Percentiles rank a stretch among this genome's conserved stretches.
Conservation (phyloP, 345 rosid species). For the Balakata baccata region DNA sequence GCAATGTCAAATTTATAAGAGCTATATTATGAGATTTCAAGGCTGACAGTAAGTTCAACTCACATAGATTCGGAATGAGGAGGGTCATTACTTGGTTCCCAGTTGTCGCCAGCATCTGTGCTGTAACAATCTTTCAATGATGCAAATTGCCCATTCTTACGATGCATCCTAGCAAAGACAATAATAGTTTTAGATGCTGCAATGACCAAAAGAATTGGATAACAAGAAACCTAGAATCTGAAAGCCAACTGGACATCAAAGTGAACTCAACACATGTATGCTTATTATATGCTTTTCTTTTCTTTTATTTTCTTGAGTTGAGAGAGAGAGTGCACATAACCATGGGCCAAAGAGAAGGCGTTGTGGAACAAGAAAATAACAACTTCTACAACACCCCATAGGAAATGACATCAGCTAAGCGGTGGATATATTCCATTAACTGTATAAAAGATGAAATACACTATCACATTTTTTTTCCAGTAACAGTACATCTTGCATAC, state of each 20-base stretch:
- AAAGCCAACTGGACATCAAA: background rate
- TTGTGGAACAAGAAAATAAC: background rate
- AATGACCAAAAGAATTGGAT: background rate
- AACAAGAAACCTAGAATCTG: background rate
- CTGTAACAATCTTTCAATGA: constrained; percentile 21
- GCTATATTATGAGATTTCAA: background rate
- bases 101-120: constrained; percentile 28
- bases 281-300: background rate
- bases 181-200: constrained; percentile 11
- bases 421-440: background rate
- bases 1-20: background rate
- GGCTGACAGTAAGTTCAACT: constrained; percentile 21
- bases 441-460: background rate
- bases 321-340: background rate
- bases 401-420: background rate
- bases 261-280: background rate
- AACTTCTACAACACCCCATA: background rate
- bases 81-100: constrained; percentile 27
- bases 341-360: background rate
- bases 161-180: constrained; percentile 24
- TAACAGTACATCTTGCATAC: constrained; percentile 17
- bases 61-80: constrained; percentile 35
- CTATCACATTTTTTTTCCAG: too few relatives aligned
- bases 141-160: constrained; percentile 31
- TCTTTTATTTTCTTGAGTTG: background rate